Base-by-base conservation (phyloP, 2,329 filamentous ascomycete species). In the Ambrosiella beaveri region DNA sequence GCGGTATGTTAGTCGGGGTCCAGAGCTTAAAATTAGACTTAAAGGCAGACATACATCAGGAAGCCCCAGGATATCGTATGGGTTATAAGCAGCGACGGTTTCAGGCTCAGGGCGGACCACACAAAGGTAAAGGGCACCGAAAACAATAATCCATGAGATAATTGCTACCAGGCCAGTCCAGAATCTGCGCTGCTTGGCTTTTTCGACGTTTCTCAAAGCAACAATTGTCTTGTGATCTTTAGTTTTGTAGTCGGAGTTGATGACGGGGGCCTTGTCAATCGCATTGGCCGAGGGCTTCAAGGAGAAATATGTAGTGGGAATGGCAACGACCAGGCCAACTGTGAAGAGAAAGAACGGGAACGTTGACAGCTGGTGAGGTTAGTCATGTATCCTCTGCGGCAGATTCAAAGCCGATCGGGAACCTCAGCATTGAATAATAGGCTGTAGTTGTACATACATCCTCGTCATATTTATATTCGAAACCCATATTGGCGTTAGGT, bases 391-490 rank as follows among this genome's bases (percentile, higher is more conserved):
- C 50, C 38, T 50, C 41, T 51, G 50, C 44, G 13, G 19, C 27
- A 55, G 53, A 27, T 9, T 7, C 27, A 27, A 27, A 27, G 27
- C 27, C 3, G 27, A 27, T 27, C 27, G 27, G 27, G 27, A 27
- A 27, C 27, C 27, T 27, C 27, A 27, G 27, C 2, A 27, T 27
- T 27, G 3, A 27, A 27, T 27, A 27, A 27, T 27, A 27, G 27
- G 5, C 27, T 41, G 39, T 41, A n/a, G 39, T n/a, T 12, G 39
- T 17, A 53, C 58, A 38, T 52, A 85, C 85, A 81, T 93, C 82
- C 69, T 95, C 87, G 79, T 98, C 93, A 75, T 98, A 98, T 67
- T 87, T 94, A 78, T 98, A 98, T 72, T 97, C 91, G 67, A 86
- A 88, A 69, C 85, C 90, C 82, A 93, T 93, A 70, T 75, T 83